These are phyloP conservation scores for Vigna angularis DNA, from an alignment of 306 rosid genomes.

Conservation along the genomic window DNA sequence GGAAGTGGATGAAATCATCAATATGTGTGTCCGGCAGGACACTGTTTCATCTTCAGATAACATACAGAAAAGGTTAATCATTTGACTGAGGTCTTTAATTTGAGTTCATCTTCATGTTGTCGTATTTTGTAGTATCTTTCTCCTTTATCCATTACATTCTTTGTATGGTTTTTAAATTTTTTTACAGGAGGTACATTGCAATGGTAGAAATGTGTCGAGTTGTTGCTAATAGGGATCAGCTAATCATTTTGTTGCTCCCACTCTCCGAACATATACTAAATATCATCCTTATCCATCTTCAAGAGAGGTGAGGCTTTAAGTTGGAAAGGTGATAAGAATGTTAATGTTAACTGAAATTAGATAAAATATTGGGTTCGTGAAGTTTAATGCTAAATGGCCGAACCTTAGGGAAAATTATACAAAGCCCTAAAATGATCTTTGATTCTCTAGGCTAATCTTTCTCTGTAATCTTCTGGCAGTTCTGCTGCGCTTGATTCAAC, in stretches of 20 bases:
- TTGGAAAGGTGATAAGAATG: conserved; percentile 7
- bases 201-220: conserved; percentile 96
- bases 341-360: conserved; percentile 4
- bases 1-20: conserved; percentile 91
- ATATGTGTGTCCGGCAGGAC: conserved; percentile 65
- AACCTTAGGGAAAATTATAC: neutral
- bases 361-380: neutral
- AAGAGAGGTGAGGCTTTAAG: conserved; percentile 66
- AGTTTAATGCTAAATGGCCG: neutral
- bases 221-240: conserved; percentile 75
- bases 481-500: conserved; percentile 52
- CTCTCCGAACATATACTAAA: conserved; percentile 81
- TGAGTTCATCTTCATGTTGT: neutral
- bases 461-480: conserved; percentile 52
- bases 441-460: conserved; percentile 34
- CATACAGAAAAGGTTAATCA: conserved; percentile 75
- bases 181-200: conserved; percentile 84
- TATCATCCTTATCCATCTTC: conserved; percentile 79
- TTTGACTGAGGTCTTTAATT: neutral
- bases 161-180: conserved; percentile 42
- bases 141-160: neutral
- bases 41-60: conserved; percentile 76
- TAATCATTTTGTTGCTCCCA: conserved; percentile 73
- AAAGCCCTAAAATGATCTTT: neutral
- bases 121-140: conserved; percentile 21